These are phyloP conservation scores for Berberis thunbergii DNA, from an alignment of 164 flowering plant genomes.

Conservation along the genomic window DNA sequence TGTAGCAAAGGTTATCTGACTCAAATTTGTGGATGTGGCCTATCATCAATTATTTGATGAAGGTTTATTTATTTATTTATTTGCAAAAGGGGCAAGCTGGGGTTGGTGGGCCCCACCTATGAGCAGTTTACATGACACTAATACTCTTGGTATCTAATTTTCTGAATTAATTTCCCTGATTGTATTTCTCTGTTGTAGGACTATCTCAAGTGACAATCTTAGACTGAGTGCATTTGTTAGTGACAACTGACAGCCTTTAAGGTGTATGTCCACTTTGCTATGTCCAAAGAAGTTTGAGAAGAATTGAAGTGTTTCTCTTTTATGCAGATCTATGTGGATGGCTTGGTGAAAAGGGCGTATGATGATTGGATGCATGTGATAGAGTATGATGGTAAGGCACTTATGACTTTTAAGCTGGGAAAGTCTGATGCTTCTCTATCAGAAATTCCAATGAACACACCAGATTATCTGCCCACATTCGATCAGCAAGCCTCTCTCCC, in stretches of 20 bases:
- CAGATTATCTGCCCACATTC: conserved; percentile 33
- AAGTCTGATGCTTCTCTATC: conserved; percentile 22
- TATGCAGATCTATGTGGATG: conserved; percentile 73
- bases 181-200: no score
- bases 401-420: conserved; percentile 41
- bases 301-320: background rate
- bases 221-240: background rate
- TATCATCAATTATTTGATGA: background rate
- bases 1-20: no score
- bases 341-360: conserved; percentile 88
- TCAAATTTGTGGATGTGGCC: background rate
- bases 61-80: no score
- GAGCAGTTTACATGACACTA: no score
- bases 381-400: conserved; percentile 86
- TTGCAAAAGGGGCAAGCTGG: background rate
- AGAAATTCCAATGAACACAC: conserved; percentile 24
- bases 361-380: conserved; percentile 91
- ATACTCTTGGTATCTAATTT: no score
- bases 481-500: conserved; percentile 45
- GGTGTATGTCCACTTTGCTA: background rate
- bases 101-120: no score
- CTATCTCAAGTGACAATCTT: no score
- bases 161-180: no score
- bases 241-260: background rate
- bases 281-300: background rate